These are phyloP conservation scores for Mucor velutinosus DNA, from an alignment of 371 early-diverging fungal species.

Conservation along the genomic window DNA sequence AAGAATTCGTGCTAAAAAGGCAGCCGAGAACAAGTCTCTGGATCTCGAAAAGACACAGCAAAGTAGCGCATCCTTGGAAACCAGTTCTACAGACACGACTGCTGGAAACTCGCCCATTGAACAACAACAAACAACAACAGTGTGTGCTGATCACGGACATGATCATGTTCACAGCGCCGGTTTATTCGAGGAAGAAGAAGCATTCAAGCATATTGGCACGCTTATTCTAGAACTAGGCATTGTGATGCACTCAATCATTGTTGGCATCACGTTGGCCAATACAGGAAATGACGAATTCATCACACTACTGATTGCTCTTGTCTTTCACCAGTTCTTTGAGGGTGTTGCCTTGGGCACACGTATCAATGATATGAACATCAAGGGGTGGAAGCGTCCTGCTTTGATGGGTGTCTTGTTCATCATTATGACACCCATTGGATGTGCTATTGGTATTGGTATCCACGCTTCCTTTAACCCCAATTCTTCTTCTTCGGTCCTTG, in stretches of 20 bases:
- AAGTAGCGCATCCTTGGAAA: slow-evolving; percentile 5
- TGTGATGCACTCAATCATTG: slow-evolving; percentile 83
- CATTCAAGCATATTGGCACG: slow-evolving; percentile 44
- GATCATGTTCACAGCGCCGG: slow-evolving; percentile 57
- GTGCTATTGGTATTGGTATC: slow-evolving; percentile 69
- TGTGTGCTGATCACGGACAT: slow-evolving; percentile 4
- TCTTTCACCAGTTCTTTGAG: slow-evolving; percentile 87
- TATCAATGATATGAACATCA: slow-evolving; percentile 56
- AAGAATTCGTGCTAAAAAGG: slow-evolving; percentile 18
- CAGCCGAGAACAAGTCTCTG: slow-evolving; percentile 1
- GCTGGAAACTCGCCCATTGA: slow-evolving; percentile 9
- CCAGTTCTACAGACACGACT: slow-evolving; percentile 14
- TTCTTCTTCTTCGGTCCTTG: slow-evolving; percentile 49
- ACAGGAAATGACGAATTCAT: slow-evolving; percentile 65
- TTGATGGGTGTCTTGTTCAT: slow-evolving; percentile 59
- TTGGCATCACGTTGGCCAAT: slow-evolving; percentile 82
- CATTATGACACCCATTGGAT: slow-evolving; percentile 71
- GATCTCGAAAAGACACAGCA: slow-evolving; percentile 21
- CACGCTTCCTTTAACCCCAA: slow-evolving; percentile 58
- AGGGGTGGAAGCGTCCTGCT: slow-evolving; percentile 34
- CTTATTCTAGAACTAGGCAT: slow-evolving; percentile 86
- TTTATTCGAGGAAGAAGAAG: slow-evolving; percentile 41
- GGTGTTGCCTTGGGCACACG: slow-evolving; percentile 67
- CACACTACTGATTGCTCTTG: slow-evolving; percentile 77
- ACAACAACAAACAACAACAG: background rate